Evolutionary conservation across 2,329 filamentous ascomycete species (phyloP).

Genomic region (Aspergillus sp.): DNA sequence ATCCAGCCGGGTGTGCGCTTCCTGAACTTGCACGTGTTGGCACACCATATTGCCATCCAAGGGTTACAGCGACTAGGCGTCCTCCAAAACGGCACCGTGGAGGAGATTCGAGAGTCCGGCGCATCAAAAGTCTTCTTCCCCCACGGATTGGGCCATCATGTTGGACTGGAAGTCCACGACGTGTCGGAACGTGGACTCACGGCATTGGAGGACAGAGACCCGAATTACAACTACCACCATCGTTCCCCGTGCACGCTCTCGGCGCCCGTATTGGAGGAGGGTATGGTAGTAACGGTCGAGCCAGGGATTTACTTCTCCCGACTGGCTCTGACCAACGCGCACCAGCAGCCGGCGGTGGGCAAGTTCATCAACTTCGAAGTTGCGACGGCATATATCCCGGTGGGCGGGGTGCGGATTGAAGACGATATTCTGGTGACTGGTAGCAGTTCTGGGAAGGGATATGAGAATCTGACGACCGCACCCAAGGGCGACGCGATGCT

Average conservation of each 20-base stretch:
- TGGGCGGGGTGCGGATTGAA: constrained; percentile 40
- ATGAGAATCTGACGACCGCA: constrained; percentile 64
- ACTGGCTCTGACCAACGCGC: constrained; percentile 29
- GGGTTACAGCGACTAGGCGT: constrained; percentile 71
- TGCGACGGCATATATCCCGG: constrained; percentile 31
- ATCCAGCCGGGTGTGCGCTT: constrained; percentile 68
- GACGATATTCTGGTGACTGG: constrained; percentile 61
- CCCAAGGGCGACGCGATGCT: constrained; percentile 55
- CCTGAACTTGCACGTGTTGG: constrained; percentile 72
- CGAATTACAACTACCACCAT: too few species aligned
- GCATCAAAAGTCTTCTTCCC: constrained; percentile 35
- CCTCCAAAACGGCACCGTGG: constrained; percentile 53
- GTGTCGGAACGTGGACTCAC: constrained; percentile 32
- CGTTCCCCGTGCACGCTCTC: constrained; percentile 24
- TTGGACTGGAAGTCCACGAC: constrained; percentile 39
- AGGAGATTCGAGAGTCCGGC: constrained; percentile 35
- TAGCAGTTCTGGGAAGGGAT: constrained; percentile 43
- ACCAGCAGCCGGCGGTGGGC: constrained; percentile 18
- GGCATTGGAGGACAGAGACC: constrained; percentile 12
- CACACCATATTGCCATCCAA: constrained; percentile 73
- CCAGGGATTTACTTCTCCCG: constrained; percentile 43
- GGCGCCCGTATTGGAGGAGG: constrained; percentile 37
- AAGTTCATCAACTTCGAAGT: constrained; percentile 34
- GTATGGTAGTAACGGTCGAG: constrained; percentile 51
- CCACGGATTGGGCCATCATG: constrained; percentile 52